Evolutionary conservation across 2,329 filamentous ascomycete genomes (phyloP), one percentile per base, ranked within the genome.

Genomic region (Arthroderma uncinatum): DNA sequence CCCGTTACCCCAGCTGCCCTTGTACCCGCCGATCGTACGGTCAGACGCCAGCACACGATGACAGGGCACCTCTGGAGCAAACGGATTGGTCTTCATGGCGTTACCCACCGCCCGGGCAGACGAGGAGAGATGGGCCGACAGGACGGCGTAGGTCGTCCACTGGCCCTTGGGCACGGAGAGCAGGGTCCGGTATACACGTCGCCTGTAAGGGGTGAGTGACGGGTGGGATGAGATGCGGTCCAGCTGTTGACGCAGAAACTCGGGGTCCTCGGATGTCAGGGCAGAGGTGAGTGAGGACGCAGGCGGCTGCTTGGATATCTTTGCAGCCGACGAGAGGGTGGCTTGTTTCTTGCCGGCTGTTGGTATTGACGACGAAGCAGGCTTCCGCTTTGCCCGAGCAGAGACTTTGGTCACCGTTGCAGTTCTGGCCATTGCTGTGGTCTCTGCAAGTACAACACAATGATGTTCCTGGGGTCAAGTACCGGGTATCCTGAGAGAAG

Each of bases 21-120:
- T 73, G 63, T 80, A 81, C 9, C 78, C 78, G 14, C 78, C 77
- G 19, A 81, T 66, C 5, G 67, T 76, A 10, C 87, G 84, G 54
- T 84, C 84, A 40, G 82, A 84, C 4, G 87, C 86, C 50, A 94
- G 80, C 21, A 92, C 85, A 8, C 89, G 80, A 70, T 94, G 89
- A 63, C 89, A 94, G 1, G 89, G 89, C 3, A 92, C 85, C 34
- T 82, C 79, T 0, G 89, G 89, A 12, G 89, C 89, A 65, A 92
- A 94, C 0, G 89, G 89, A 67, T 95, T 95, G 36, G 73, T 76
- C 16, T 86, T 80, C 66, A 94, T 76, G 1, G 87, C 87, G 59
- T 87, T 89, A 14, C 88, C 88, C 4, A 93, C 82, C 0, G 88
- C 88, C 42, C 88, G 78, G 1, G 88, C 85, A 2, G 85, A 88